A percentile compares a stretch with the other conserved stretches of the same genome.
Conservation (phyloP, 1,284 basidiomycete genomes). For the Pulveroboletus sp. region DNA sequence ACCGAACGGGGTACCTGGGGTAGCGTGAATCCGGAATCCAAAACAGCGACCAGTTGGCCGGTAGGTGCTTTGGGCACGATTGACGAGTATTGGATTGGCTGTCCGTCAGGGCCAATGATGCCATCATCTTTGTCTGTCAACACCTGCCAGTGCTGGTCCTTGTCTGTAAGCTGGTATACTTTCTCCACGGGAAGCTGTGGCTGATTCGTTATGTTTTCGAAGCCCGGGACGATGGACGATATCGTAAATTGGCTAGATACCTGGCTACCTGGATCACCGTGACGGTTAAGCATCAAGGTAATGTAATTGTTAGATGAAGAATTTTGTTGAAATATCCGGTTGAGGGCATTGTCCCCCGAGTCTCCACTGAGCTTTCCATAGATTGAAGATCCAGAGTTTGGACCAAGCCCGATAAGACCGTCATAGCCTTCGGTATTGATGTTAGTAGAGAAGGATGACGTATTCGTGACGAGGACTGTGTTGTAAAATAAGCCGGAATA, state of each 20-base stretch:
- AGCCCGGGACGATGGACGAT: slow-evolving; percentile 49
- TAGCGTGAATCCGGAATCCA: slow-evolving; percentile 71
- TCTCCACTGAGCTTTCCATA: slow-evolving; percentile 49
- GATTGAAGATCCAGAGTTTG: slow-evolving; percentile 66
- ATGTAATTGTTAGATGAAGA: slow-evolving; percentile 58
- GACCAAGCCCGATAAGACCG: slow-evolving; percentile 72
- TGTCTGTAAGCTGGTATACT: slow-evolving; percentile 36
- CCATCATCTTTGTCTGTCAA: slow-evolving; percentile 57
- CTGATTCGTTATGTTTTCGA: slow-evolving; percentile 57
- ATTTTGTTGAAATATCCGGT: slow-evolving; percentile 58
- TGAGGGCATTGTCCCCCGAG: slow-evolving; percentile 53
- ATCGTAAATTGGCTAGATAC: slow-evolving; percentile 50
- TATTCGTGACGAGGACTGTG: slow-evolving; percentile 62
- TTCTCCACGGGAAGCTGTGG: slow-evolving; percentile 65
- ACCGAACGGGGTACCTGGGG: slow-evolving; percentile 69
- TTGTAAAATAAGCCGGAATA: slow-evolving; percentile 1
- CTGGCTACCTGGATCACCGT: slow-evolving; percentile 50
- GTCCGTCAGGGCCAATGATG: slow-evolving; percentile 70
- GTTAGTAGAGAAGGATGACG: slow-evolving; percentile 61
- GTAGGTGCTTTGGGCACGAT: slow-evolving; percentile 62
- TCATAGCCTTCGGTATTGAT: slow-evolving; percentile 60
- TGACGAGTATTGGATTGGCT: slow-evolving; percentile 53
- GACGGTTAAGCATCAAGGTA: slow-evolving; percentile 62
- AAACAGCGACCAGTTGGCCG: slow-evolving; percentile 65
- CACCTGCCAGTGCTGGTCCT: slow-evolving; percentile 78